Percentiles rank a stretch among this genome's conserved stretches.
Evolutionary conservation across 2,329 filamentous ascomycete genomes (phyloP).

Genomic region (Neodidymelliopsis sp.): DNA sequence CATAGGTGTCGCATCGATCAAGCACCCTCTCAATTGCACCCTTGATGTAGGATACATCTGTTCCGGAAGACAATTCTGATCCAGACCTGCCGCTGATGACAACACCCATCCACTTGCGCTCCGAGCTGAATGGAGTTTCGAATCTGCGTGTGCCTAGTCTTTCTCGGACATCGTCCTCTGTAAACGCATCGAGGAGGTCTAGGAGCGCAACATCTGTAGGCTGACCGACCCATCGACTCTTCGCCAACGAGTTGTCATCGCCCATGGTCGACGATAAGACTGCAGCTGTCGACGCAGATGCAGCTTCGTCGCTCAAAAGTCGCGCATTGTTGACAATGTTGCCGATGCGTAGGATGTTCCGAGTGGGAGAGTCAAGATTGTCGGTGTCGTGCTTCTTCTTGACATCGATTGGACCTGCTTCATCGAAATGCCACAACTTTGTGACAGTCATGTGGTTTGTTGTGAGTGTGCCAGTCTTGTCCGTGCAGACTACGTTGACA

Average conservation of each 20-base stretch:
- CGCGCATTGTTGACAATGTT: constrained; percentile 97
- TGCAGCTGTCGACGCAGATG: constrained; percentile 75
- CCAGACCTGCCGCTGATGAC: constrained; percentile 67
- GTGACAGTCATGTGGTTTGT: constrained; percentile 98
- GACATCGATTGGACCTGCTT: constrained; percentile 63
- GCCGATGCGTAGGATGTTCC: constrained; percentile 85
- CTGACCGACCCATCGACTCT: constrained; percentile 94
- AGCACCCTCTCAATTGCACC: constrained; percentile 90
- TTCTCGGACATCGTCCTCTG: constrained; percentile 89
- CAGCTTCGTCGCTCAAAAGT: constrained; percentile 75
- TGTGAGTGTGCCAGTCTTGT: constrained; percentile 95
- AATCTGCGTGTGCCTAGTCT: constrained; percentile 81
- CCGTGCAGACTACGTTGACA: constrained; percentile 99
- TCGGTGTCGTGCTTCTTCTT: constrained; percentile 60
- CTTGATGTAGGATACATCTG: constrained; percentile 92
- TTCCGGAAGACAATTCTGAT: constrained; percentile 63
- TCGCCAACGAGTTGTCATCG: constrained; percentile 66
- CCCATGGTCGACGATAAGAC: constrained; percentile 85
- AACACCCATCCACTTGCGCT: constrained; percentile 99
- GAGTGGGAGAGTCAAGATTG: constrained; percentile 74
- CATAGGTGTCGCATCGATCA: constrained; percentile 86
- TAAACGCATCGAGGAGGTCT: constrained; percentile 88
- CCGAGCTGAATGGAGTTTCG: constrained; percentile 95
- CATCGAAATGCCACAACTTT: constrained; percentile 94
- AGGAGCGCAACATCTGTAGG: constrained; percentile 98